Percentiles rank a stretch among this genome's conserved stretches.
phyloP scores from a whole-genome alignment of 371 early-diverging fungal genomes.

The Conidiobolus incongruus region DNA sequence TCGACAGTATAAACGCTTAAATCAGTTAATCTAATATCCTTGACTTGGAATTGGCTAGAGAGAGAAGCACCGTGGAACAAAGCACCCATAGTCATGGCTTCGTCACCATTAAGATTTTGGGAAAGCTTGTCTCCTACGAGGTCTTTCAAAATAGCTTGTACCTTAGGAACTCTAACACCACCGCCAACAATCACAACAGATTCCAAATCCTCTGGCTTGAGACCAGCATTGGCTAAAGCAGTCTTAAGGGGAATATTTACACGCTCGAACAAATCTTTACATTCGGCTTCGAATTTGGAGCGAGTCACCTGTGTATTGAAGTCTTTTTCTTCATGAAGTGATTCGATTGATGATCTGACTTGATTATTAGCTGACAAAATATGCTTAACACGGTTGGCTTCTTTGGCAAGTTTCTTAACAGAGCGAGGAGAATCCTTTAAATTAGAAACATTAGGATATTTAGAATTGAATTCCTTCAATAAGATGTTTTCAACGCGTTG shows the following conservation, averaged over 20 bases:
- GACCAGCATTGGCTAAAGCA: slow-evolving; percentile 36
- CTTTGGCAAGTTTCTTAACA: slow-evolving; percentile 70
- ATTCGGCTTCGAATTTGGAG: slow-evolving; percentile 39
- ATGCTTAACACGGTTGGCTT: slow-evolving; percentile 84
- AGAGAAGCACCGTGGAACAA: slow-evolving; percentile 72
- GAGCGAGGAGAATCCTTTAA: slow-evolving; percentile 35
- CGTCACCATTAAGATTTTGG: slow-evolving; percentile 84
- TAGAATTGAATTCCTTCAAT: slow-evolving; percentile 33
- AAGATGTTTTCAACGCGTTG: slow-evolving; percentile 48
- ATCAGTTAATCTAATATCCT: slow-evolving; percentile 70
- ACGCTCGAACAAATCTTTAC: slow-evolving; percentile 40
- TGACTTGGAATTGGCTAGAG: slow-evolving; percentile 68
- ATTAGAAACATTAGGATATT: slow-evolving; percentile 10
- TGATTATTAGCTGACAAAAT: slow-evolving; percentile 87
- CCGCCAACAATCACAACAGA: slow-evolving; percentile 91
- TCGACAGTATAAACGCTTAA: slow-evolving; percentile 50
- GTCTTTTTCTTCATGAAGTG: slow-evolving; percentile 65
- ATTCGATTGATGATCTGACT: slow-evolving; percentile 68
- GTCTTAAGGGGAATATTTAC: slow-evolving; percentile 43
- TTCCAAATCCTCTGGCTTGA: slow-evolving; percentile 39
- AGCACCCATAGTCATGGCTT: slow-evolving; percentile 88
- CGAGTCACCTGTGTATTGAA: slow-evolving; percentile 59
- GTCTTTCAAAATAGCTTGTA: slow-evolving; percentile 41
- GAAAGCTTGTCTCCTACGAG: slow-evolving; percentile 62
- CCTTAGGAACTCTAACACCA: slow-evolving; percentile 65